phyloP scores from a whole-genome alignment of 257 asterid species.

The Cruciata laevipes region DNA sequence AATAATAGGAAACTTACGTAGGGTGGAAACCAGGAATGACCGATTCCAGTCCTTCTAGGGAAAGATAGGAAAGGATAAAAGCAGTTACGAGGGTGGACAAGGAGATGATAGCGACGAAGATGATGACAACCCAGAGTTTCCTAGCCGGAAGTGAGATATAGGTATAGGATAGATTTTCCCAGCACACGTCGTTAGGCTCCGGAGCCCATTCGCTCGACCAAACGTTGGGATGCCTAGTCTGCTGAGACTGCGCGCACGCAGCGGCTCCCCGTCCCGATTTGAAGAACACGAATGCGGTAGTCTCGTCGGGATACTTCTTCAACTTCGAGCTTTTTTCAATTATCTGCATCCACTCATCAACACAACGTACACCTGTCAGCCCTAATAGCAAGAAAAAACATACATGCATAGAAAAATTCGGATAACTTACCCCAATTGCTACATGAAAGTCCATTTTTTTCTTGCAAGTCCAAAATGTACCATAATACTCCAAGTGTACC shows the following conservation, averaged over 20 bases:
- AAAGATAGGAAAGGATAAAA: constrained; percentile 71
- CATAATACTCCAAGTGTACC: too few species aligned
- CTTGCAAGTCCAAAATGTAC: too few species aligned
- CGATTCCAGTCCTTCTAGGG: constrained; percentile 64
- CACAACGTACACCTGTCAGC: too few species aligned
- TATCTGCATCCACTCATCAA: not conserved
- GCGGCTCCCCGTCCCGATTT: constrained; percentile 88
- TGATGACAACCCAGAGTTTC: constrained; percentile 57
- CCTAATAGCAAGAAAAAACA: too few species aligned
- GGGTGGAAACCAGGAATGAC: constrained; percentile 49
- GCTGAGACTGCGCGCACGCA: constrained; percentile 85
- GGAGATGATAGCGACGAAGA: constrained; percentile 65
- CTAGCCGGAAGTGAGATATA: constrained; percentile 69
- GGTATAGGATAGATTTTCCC: constrained; percentile 82
- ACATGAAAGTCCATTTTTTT: too few species aligned
- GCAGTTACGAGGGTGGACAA: constrained; percentile 76
- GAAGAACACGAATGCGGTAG: constrained; percentile 84
- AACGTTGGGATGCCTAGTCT: constrained; percentile 68
- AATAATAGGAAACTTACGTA: constrained; percentile 35
- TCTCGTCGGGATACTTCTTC: constrained; percentile 37
- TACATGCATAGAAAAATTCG: too few species aligned
- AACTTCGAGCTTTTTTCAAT: not conserved
- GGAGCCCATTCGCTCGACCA: constrained; percentile 95
- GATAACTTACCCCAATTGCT: too few species aligned
- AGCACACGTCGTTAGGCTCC: constrained; percentile 88